Conservation (phyloP, 495 filamentous ascomycete genomes). For the Cladorrhinum samala region DNA sequence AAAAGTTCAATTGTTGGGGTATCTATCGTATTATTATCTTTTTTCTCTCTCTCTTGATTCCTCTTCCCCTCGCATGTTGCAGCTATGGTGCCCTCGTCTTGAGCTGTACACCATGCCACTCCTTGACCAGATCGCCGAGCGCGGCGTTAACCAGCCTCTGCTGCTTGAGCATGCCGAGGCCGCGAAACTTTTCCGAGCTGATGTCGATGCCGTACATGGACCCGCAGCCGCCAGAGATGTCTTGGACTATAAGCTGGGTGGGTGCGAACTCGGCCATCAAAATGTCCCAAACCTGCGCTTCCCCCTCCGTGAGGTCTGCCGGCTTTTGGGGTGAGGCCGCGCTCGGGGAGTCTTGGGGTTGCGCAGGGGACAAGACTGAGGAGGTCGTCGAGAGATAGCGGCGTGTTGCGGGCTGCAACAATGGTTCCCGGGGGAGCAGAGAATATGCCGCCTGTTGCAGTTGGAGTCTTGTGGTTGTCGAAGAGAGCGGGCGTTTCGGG, state of each 20-base stretch:
- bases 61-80: neutral
- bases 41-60: neutral
- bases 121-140: slow-evolving; percentile 62
- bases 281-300: slow-evolving; percentile 42
- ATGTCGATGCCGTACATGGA: slow-evolving; percentile 75
- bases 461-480: neutral
- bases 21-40: neutral
- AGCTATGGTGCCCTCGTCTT: slow-evolving; percentile 47
- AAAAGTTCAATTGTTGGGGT: slow-evolving; percentile 1
- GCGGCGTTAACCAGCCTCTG: slow-evolving; percentile 64
- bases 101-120: slow-evolving; percentile 71
- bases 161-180: slow-evolving; percentile 61
- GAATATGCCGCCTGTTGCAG: neutral
- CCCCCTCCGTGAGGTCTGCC: slow-evolving; percentile 35
- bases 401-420: neutral
- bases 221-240: slow-evolving; percentile 73
- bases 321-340: slow-evolving; percentile 31
- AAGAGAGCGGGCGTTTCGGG: slow-evolving; percentile 1
- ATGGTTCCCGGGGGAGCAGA: neutral
- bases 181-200: slow-evolving; percentile 57
- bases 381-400: neutral
- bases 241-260: slow-evolving; percentile 54
- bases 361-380: neutral
- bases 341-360: slow-evolving; percentile 1
- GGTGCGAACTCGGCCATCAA: slow-evolving; percentile 38